Evolutionary conservation across 176 grass and related monocot genomes (phyloP).

Genomic region (Alloteropsis semialata): DNA sequence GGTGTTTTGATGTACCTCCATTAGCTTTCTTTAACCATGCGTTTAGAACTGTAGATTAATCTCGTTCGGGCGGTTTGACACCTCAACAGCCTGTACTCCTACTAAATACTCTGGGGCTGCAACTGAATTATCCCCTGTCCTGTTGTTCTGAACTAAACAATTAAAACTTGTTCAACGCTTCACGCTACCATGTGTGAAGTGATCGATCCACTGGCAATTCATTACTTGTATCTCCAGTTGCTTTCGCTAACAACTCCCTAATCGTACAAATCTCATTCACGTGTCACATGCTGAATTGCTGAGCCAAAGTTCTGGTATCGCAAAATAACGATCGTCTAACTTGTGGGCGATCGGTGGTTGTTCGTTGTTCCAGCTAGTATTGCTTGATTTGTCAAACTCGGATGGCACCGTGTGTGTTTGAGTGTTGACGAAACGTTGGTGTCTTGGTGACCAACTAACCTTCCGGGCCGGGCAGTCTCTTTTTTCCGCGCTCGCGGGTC

Average conservation of each 20-base stretch:
- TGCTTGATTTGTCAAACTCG: background rate
- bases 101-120: background rate
- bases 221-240: background rate
- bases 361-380: background rate
- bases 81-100: background rate
- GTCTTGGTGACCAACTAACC: background rate
- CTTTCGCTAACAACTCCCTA: background rate
- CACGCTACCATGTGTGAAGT: background rate
- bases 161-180: background rate
- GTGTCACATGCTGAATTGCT: background rate
- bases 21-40: background rate
- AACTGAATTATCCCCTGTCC: no score
- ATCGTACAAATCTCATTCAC: slow-evolving; percentile 1
- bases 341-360: background rate
- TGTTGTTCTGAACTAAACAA: background rate
- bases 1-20: background rate
- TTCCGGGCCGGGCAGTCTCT: background rate
- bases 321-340: background rate
- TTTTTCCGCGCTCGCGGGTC: background rate
- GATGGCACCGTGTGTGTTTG: slow-evolving; percentile 8
- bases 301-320: background rate
- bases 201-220: background rate
- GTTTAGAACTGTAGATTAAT: background rate
- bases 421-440: slow-evolving; percentile 13
- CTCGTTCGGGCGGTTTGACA: background rate